Conservation (phyloP, 75 land plant species). For the Selaginella moellendorffii region DNA sequence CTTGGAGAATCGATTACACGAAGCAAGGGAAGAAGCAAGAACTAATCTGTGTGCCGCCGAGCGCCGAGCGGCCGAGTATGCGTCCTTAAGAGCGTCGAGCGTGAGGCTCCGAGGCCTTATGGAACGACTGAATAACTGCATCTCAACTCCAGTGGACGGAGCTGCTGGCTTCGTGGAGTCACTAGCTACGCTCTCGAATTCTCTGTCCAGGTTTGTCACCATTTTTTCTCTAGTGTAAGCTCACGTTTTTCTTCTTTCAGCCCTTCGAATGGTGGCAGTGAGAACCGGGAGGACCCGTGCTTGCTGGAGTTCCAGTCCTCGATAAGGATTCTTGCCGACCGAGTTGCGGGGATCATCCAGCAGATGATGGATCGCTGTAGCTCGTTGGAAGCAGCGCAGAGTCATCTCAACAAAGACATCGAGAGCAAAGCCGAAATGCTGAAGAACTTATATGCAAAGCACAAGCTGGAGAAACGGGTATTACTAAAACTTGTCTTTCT, state of each 20-base stretch:
- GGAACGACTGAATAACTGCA: constrained; percentile 65
- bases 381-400: constrained; percentile 46
- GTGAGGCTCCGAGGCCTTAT: constrained; percentile 63
- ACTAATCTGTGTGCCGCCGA: constrained; percentile 90
- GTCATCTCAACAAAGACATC: constrained; percentile 43
- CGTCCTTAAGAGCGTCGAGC: constrained; percentile 65
- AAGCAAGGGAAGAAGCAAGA: constrained; percentile 92
- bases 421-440: constrained; percentile 65
- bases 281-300: constrained; percentile 54
- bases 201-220: constrained; percentile 48
- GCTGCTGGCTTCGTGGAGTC: constrained; percentile 57
- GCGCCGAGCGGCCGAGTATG: constrained; percentile 76
- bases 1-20: constrained; percentile 83
- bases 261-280: constrained; percentile 16
- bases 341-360: constrained; percentile 42
- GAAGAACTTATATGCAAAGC: constrained; percentile 59
- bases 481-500: background rate
- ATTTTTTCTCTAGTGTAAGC: background rate
- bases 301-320: constrained; percentile 49
- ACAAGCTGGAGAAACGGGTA: constrained; percentile 85
- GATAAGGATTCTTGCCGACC: constrained; percentile 66
- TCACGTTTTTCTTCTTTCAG: constrained; percentile 10
- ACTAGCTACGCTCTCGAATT: constrained; percentile 46
- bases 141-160: constrained; percentile 36
- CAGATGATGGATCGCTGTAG: constrained; percentile 49